These are phyloP conservation scores for Heterobasidion occidentale DNA, from an alignment of 1,284 basidiomycete species.

Conservation along the genomic window DNA sequence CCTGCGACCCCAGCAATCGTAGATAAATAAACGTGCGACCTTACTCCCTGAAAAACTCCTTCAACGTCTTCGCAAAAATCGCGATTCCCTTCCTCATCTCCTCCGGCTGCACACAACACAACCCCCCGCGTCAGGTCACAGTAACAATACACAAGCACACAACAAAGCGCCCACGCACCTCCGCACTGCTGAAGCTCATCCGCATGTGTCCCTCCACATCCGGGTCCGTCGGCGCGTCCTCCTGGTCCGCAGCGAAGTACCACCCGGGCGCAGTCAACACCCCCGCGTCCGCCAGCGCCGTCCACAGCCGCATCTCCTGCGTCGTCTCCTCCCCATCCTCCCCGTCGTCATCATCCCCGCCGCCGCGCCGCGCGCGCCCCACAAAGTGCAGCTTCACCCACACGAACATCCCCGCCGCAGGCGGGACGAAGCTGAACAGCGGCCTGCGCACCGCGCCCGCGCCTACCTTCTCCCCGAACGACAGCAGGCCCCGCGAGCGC, in stretches of 20 bases:
- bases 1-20: too few species aligned
- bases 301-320: conserved; percentile 51
- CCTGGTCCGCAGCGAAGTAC: conserved; percentile 42
- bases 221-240: conserved; percentile 17
- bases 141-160: neutral
- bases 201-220: conserved; percentile 48
- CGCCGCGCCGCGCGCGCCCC: conserved; percentile 38
- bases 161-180: conserved; percentile 27
- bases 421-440: conserved; percentile 65
- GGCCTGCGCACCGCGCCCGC: conserved; percentile 20
- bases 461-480: conserved; percentile 37
- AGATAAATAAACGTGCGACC: too few species aligned
- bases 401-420: conserved; percentile 63
- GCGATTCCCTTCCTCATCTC: conserved; percentile 21
- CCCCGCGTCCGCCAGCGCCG: conserved; percentile 47
- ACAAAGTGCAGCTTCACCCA: conserved; percentile 66
- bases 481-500: conserved; percentile 5
- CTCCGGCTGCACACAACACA: conserved; percentile 11
- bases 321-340: conserved; percentile 30
- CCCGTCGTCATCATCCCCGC: conserved; percentile 20
- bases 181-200: conserved; percentile 50
- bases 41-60: conserved; percentile 14
- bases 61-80: conserved; percentile 21
- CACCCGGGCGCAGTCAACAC: conserved; percentile 54
- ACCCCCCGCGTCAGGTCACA: neutral